Percentiles rank a stretch among this genome's conserved stretches.
These are phyloP conservation scores for Stagonosporopsis rhizophila DNA, from an alignment of 2,329 filamentous ascomycete genomes.

Conservation along the genomic window DNA sequence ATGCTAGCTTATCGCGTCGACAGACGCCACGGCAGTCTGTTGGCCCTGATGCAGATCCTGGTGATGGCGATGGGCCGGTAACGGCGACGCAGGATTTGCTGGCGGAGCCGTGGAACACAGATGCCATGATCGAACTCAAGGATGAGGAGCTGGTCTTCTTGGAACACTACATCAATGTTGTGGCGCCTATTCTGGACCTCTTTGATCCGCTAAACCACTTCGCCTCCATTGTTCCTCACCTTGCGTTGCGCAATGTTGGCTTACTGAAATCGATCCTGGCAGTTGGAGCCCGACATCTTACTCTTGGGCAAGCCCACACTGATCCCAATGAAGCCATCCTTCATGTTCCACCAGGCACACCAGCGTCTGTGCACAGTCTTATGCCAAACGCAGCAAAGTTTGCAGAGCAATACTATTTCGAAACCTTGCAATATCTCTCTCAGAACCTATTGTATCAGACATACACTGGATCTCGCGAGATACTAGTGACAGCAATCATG, in stretches of 20 bases:
- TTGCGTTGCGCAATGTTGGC: slow-evolving; percentile 61
- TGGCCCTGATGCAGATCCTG: slow-evolving; percentile 36
- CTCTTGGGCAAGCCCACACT: slow-evolving; percentile 45
- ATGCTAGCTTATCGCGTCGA: slow-evolving; percentile 53
- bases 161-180: slow-evolving; percentile 48
- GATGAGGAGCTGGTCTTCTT: slow-evolving; percentile 50
- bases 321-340: slow-evolving; percentile 30
- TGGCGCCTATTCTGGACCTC: slow-evolving; percentile 53
- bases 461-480: slow-evolving; percentile 64
- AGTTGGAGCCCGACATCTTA: slow-evolving; percentile 60
- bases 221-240: slow-evolving; percentile 40
- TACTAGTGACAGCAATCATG: slow-evolving; percentile 65
- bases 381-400: slow-evolving; percentile 44
- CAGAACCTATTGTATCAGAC: slow-evolving; percentile 64
- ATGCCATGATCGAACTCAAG: slow-evolving; percentile 35
- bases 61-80: slow-evolving; percentile 8
- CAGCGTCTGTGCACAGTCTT: slow-evolving; percentile 21
- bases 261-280: slow-evolving; percentile 65
- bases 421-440: slow-evolving; percentile 67
- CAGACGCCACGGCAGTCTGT: slow-evolving; percentile 36
- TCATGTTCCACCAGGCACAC: slow-evolving; percentile 33
- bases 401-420: slow-evolving; percentile 64
- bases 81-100: slow-evolving; percentile 13
- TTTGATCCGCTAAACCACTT: slow-evolving; percentile 53
- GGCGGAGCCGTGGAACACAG: slow-evolving; percentile 35